Evolutionary conservation across 805 yeast species (phyloP), one percentile per base, ranked within the genome.

Genomic region (Yueomyces sinensis): DNA sequence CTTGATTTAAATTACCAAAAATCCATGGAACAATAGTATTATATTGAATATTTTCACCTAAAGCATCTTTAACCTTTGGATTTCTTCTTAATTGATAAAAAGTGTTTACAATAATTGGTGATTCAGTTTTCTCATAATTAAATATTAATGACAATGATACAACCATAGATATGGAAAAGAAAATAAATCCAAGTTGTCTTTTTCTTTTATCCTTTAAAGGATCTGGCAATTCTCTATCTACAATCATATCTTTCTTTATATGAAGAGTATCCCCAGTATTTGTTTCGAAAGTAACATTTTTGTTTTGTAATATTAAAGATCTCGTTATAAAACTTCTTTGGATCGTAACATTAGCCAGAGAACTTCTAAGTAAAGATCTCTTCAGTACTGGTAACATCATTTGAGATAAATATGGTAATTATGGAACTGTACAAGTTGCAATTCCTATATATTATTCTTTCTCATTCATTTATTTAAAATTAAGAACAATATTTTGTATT

Each of bases 91-190:
- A 60, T 42, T 83, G 80, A 56, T 83, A 86, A 54, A 91, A 62
- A 4, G 95, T 80, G 5, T 94, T 87, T 29, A 80, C 72, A 46
- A 89, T 80, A 39, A 89, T 71, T 1, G 97, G 96, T 13, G 95
- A 82, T 31, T 81, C 75, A 15, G 86, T 76, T 54, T 86, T 87
- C 55, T 91, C 98, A 59, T 89, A 87, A 63, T 91, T 87, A 70
- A 89, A 78, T 47, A 89, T 82, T 22, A 82, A 68, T 22, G 69
- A 62, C 32, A 79, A 58, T 2, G 78, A 59, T 4, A 65, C 58
- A 17, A 68, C 68, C 70, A 79, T 74, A 34, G 69, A 58, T 13
- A 62, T 54, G 31, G 68, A 57, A 50, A 80, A 81, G 3, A 59
- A 57, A 5, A 65, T 55, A 52, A 86, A 77, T 37, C 74, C 72